Conservation (phyloP, 116 monocot genomes). For the Trichopus zeylanicus region DNA sequence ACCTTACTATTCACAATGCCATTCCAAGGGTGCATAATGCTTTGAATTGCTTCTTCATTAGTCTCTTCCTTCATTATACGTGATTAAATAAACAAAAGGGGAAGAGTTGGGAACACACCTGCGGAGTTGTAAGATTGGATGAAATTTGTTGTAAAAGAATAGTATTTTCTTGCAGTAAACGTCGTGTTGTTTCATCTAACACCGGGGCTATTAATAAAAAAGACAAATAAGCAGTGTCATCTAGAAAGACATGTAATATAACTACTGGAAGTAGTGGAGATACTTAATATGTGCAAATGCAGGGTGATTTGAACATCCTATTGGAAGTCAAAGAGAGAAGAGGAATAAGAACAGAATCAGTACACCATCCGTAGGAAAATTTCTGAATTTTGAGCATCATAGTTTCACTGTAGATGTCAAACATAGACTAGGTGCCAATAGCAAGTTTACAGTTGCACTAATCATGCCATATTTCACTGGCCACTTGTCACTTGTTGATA, state of each 20-base stretch:
- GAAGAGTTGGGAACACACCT: conserved; percentile 28
- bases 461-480: no score
- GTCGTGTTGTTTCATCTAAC: conserved; percentile 32
- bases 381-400: no score
- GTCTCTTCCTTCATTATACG: no score
- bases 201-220: conserved; percentile 11
- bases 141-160: conserved; percentile 38
- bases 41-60: no score
- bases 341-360: background rate
- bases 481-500: no score
- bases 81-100: background rate
- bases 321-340: background rate
- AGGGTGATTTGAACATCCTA: background rate
- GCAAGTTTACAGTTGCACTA: no score
- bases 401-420: no score
- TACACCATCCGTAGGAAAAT: no score
- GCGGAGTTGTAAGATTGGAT: conserved; percentile 40
- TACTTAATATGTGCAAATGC: background rate
- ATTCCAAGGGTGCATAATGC: no score
- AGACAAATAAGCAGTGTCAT: background rate
- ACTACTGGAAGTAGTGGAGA: background rate
- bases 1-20: no score
- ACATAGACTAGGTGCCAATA: no score
- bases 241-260: conserved; percentile 1
- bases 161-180: conserved; percentile 59